Evolutionary conservation across 1,139 yeast species (phyloP).

Genomic region (Debaryomycetaceae sp.): DNA sequence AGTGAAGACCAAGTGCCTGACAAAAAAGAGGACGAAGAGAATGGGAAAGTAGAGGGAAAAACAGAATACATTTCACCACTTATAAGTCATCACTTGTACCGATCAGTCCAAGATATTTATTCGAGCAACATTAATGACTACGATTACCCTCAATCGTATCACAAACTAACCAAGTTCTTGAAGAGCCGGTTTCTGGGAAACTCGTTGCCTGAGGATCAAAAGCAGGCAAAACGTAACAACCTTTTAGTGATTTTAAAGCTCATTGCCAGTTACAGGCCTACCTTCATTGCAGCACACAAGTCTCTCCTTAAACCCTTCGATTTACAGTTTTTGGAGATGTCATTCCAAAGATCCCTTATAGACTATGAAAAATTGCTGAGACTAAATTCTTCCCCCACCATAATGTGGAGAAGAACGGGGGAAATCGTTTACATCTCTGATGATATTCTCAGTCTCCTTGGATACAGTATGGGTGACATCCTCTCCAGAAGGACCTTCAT

Average conservation of each 20-base stretch:
- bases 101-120: constrained; percentile 64
- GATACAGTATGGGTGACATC: constrained; percentile 46
- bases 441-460: constrained; percentile 63
- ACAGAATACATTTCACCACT: constrained; percentile 50
- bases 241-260: constrained; percentile 58
- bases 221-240: constrained; percentile 38
- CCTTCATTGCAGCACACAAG: constrained; percentile 70
- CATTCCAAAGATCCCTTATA: constrained; percentile 63
- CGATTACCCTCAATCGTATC: constrained; percentile 68
- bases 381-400: constrained; percentile 61
- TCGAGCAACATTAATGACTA: constrained; percentile 53
- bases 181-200: constrained; percentile 50
- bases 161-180: constrained; percentile 54
- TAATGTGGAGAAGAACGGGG: constrained; percentile 77
- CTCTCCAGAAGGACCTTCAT: constrained; percentile 52
- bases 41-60: constrained; percentile 3
- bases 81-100: constrained; percentile 56
- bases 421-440: constrained; percentile 71
- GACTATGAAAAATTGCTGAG: constrained; percentile 64
- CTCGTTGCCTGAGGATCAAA: constrained; percentile 26
- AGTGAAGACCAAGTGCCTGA: not conserved
- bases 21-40: constrained; percentile 1
- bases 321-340: constrained; percentile 61
- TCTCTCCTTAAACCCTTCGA: constrained; percentile 62
- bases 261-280: constrained; percentile 69